These are phyloP conservation scores for Termitomyces sp. DNA, from an alignment of 768 basidiomycete species.

Conservation along the genomic window DNA sequence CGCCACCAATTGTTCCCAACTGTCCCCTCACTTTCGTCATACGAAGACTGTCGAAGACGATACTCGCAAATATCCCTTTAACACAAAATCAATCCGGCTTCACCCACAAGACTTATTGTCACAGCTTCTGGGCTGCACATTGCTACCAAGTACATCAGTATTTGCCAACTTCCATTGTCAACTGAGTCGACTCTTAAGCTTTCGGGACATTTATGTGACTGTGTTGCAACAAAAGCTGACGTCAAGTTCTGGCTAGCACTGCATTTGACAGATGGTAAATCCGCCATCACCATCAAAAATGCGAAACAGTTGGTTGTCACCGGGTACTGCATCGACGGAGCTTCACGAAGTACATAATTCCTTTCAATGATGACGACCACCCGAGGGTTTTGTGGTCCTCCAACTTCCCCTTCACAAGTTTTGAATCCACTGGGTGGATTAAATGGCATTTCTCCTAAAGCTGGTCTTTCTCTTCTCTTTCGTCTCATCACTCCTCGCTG, in stretches of 20 bases:
- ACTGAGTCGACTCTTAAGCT: background rate
- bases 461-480: constrained; percentile 13
- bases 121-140: background rate
- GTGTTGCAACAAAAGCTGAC: background rate
- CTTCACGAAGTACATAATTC: background rate
- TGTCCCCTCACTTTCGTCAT: background rate
- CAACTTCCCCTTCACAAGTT: background rate
- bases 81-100: background rate
- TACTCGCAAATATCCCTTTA: background rate
- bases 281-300: constrained; percentile 7
- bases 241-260: background rate
- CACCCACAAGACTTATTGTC: background rate
- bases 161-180: background rate
- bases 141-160: too few species aligned
- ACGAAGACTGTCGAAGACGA: background rate
- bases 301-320: background rate
- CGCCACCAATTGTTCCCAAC: background rate
- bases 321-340: background rate
- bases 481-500: constrained; percentile 6
- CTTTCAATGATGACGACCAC: constrained; percentile 1
- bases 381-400: constrained; percentile 17
- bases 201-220: background rate
- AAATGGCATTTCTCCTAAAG: constrained; percentile 12
- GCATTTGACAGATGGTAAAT: background rate
- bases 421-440: constrained; percentile 16